Conservation (phyloP, 116 monocot species). For the Posidonia oceanica region DNA sequence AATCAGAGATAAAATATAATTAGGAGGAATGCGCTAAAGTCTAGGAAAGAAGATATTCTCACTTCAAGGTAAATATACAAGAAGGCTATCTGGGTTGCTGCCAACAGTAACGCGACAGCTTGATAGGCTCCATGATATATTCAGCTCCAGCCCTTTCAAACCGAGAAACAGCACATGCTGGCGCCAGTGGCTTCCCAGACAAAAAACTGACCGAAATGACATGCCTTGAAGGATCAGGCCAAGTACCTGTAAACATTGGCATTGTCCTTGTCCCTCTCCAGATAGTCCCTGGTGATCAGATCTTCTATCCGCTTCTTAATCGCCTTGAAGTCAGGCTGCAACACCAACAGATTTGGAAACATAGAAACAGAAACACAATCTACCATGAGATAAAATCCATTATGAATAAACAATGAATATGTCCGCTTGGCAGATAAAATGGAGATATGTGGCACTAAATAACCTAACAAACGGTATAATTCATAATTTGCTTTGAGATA, state of each 20-base stretch:
- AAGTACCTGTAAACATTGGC: constrained; percentile 36
- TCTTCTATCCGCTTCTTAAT: constrained; percentile 72
- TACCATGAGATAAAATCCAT: too few species aligned
- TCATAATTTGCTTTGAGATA: too few species aligned
- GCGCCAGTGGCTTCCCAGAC: neutral
- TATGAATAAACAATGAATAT: too few species aligned
- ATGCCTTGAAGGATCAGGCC: constrained; percentile 3
- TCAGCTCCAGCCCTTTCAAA: neutral
- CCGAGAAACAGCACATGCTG: neutral
- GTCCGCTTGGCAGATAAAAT: too few species aligned
- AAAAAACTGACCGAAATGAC: neutral
- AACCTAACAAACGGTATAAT: too few species aligned
- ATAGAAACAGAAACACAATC: too few species aligned
- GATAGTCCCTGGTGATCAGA: constrained; percentile 54
- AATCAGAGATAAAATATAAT: constrained; percentile 4
- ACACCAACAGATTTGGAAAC: too few species aligned
- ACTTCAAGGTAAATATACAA: constrained; percentile 6
- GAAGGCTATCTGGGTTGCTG: neutral
- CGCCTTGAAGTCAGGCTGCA: constrained; percentile 65
- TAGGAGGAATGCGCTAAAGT: neutral
- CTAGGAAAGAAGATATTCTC: neutral
- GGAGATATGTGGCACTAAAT: too few species aligned
- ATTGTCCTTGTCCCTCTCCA: constrained; percentile 52
- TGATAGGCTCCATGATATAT: neutral
- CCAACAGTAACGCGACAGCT: neutral